Base-by-base conservation (phyloP, 345 rosid genomes). In the Brassica rapa region DNA sequence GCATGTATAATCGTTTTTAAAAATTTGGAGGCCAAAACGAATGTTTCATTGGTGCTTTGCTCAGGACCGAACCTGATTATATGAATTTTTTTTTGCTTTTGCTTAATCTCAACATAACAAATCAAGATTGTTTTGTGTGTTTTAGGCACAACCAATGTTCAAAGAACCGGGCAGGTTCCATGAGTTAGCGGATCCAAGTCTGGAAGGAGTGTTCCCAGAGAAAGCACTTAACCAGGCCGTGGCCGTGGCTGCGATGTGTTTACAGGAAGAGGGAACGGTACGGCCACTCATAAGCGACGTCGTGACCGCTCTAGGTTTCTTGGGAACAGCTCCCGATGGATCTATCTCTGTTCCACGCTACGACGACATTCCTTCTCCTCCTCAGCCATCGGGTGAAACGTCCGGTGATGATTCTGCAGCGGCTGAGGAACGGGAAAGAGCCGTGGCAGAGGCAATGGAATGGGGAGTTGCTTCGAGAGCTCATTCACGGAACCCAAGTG, bases 241-340 rank as follows among this genome's bases (percentile, higher is more conserved):
- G 15, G 98, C 94, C 2, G 90, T 90, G 0, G 91, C 99, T 0
- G 93, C 94, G 5, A 91, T 92, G 98, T 94, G 98, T 62, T 82
- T 94, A 14, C 90, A 92, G 14, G 98, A 91, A 73, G 97, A 91
- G 49, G 82, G 90, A 7, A 53, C 72, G 0, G 90, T 77, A n/a
- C 88, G 98, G 4, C 98, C 98, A 4, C 66, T 86, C 70, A 95
- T 91, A 56, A 86, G 90, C 16, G 98, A 95, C 8, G 94, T 91
- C 1, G 99, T 91, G 10, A 82, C 81, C 0, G 94, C 97, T 24
- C 94, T 95, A 0, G 90, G 89, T 61, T 87, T 86, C 84, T 88
- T 91, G 1, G 89, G 90, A 77, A 76, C 68, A 2, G 81, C 84
- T 35, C 77, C 81, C 27, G 81, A 77, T 9, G 81, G 84, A 3